phyloP scores from a whole-genome alignment of 1,284 basidiomycete genomes.

The Leccinum pachyderme region DNA sequence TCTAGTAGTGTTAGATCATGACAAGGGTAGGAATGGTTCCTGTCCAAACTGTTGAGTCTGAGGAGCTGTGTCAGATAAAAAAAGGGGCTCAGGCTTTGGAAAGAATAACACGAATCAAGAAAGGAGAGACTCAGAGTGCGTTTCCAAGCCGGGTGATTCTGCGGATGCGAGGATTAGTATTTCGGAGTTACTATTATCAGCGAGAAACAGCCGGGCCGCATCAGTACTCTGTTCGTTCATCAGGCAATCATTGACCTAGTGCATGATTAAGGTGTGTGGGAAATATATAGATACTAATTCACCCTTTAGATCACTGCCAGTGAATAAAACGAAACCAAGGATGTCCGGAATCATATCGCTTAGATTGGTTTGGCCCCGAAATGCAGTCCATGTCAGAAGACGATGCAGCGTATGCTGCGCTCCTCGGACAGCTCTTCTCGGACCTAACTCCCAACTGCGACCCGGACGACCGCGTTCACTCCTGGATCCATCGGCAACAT shows the following conservation, averaged over 20 bases:
- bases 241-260: neutral
- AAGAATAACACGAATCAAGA: neutral
- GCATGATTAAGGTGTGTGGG: neutral
- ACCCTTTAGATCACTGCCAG: neutral
- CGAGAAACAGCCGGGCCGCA: no score
- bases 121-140: neutral
- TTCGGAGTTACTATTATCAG: no score
- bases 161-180: neutral
- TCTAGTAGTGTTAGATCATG: neutral
- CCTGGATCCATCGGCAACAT: constrained; percentile 36
- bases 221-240: no score
- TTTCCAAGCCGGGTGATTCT: neutral
- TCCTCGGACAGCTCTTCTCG: constrained; percentile 28
- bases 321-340: constrained; percentile 13
- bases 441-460: constrained; percentile 20
- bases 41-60: neutral
- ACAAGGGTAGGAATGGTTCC: neutral
- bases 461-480: constrained; percentile 27
- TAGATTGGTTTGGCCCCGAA: neutral
- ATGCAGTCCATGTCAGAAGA: constrained; percentile 30
- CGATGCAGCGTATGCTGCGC: constrained; percentile 28
- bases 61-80: neutral
- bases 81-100: neutral
- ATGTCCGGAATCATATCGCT: neutral
- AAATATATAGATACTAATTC: neutral